A percentile compares a stretch with the other conserved stretches of the same genome.
These are phyloP conservation scores for Schizochytrium sp. DNA, from an alignment of 108 stramenopile species.

Conservation along the genomic window DNA sequence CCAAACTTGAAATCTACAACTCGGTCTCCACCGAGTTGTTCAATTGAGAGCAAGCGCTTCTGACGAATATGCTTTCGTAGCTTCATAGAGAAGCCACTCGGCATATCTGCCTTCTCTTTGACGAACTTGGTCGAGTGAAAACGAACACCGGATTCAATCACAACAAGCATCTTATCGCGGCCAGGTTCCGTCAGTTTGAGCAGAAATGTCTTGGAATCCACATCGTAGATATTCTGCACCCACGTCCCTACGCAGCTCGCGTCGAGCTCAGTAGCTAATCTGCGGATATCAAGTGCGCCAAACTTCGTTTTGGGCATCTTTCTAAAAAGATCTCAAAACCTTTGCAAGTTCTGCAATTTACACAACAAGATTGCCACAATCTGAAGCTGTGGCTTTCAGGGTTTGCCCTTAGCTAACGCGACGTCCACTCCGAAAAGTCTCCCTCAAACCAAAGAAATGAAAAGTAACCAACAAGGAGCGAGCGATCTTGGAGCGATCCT, in stretches of 20 bases:
- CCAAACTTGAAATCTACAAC: constrained; percentile 94
- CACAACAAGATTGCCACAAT: too few relatives aligned
- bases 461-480: too few relatives aligned
- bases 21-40: constrained; percentile 93
- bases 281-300: constrained; percentile 71
- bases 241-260: constrained; percentile 65
- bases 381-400: too few relatives aligned
- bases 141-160: constrained; percentile 93
- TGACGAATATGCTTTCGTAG: constrained; percentile 93
- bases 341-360: too few relatives aligned
- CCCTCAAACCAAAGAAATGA: too few relatives aligned
- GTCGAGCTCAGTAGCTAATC: constrained; percentile 73
- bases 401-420: too few relatives aligned
- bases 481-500: too few relatives aligned
- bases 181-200: constrained; percentile 71
- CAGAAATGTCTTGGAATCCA: constrained; percentile 70
- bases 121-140: constrained; percentile 86
- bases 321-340: too few relatives aligned
- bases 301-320: constrained; percentile 72
- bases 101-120: constrained; percentile 77
- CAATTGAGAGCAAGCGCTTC: constrained; percentile 87
- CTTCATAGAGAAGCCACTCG: constrained; percentile 91
- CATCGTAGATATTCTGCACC: constrained; percentile 73
- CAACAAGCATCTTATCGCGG: constrained; percentile 72
- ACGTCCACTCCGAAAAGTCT: too few relatives aligned